Evolutionary conservation across 345 rosid species (phyloP).

Genomic region (Ceriops tagal): DNA sequence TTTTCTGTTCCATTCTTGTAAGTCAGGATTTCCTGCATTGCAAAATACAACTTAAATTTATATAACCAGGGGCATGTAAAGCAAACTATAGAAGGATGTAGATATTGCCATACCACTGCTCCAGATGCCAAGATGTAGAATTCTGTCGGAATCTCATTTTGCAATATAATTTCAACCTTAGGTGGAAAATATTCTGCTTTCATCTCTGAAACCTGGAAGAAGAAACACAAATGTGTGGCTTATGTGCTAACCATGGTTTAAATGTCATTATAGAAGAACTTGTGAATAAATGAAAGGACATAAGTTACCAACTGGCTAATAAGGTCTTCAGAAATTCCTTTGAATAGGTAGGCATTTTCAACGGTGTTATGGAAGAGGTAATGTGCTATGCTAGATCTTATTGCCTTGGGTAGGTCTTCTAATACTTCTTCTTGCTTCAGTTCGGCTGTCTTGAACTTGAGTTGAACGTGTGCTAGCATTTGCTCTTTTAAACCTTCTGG

Average conservation of each 20-base stretch:
- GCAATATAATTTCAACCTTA: conserved; percentile 75
- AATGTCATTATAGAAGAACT: background rate
- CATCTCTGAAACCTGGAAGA: conserved; percentile 65
- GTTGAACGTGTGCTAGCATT: conserved; percentile 88
- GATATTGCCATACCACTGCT: conserved; percentile 58
- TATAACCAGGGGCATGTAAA: conserved; percentile 4
- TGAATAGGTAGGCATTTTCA: conserved; percentile 62
- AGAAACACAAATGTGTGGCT: background rate
- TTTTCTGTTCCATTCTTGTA: conserved; percentile 71
- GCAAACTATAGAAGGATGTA: conserved; percentile 1
- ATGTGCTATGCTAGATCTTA: conserved; percentile 74
- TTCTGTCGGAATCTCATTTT: conserved; percentile 87
- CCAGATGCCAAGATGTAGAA: conserved; percentile 86
- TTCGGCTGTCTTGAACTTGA: conserved; percentile 83
- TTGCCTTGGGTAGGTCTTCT: conserved; percentile 83
- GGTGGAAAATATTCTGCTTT: conserved; percentile 95
- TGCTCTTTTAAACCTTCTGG: conserved; percentile 86
- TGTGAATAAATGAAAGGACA: background rate
- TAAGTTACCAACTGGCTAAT: conserved; percentile 61
- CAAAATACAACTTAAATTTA: conserved; percentile 14
- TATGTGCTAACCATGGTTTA: background rate
- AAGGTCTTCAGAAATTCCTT: conserved; percentile 68
- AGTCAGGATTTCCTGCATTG: conserved; percentile 65
- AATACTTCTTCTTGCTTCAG: conserved; percentile 83
- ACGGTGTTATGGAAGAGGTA: conserved; percentile 63